These are phyloP conservation scores for Zygoascus ofunaensis DNA, from an alignment of 805 yeast genomes.

Conservation along the genomic window DNA sequence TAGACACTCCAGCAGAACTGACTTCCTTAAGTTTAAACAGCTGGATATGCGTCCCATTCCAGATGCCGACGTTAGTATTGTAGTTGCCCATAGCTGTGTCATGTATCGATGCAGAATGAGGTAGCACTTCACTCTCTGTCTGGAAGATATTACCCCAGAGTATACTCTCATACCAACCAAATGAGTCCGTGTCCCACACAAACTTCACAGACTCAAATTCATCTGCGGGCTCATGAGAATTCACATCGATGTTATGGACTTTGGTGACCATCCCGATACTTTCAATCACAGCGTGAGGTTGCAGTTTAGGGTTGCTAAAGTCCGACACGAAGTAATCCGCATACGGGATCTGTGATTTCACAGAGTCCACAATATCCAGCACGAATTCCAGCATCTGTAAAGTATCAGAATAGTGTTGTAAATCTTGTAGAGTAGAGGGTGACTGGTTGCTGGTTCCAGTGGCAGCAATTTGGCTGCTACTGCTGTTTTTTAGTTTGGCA, in stretches of 20 bases:
- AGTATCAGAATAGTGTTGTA: constrained; percentile 5
- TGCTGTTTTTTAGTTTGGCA: neutral
- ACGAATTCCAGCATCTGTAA: constrained; percentile 14
- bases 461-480: neutral
- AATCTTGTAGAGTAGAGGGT: neutral
- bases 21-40: constrained; percentile 41
- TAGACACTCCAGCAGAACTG: constrained; percentile 33
- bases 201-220: constrained; percentile 43
- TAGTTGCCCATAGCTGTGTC: constrained; percentile 11
- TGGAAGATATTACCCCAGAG: constrained; percentile 51
- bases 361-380: constrained; percentile 5
- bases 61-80: constrained; percentile 35
- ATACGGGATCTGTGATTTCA: constrained; percentile 9
- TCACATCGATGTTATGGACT: constrained; percentile 12
- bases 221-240: constrained; percentile 8
- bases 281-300: constrained; percentile 19
- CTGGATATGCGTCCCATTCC: constrained; percentile 43
- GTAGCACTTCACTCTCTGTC: constrained; percentile 11
- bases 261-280: constrained; percentile 10
- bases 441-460: neutral
- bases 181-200: constrained; percentile 51
- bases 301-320: constrained; percentile 7
- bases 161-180: constrained; percentile 70
- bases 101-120: constrained; percentile 7
- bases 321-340: constrained; percentile 10